Base-by-base conservation (phyloP, 164 flowering plant genomes). In the Pachysandra terminalis region DNA sequence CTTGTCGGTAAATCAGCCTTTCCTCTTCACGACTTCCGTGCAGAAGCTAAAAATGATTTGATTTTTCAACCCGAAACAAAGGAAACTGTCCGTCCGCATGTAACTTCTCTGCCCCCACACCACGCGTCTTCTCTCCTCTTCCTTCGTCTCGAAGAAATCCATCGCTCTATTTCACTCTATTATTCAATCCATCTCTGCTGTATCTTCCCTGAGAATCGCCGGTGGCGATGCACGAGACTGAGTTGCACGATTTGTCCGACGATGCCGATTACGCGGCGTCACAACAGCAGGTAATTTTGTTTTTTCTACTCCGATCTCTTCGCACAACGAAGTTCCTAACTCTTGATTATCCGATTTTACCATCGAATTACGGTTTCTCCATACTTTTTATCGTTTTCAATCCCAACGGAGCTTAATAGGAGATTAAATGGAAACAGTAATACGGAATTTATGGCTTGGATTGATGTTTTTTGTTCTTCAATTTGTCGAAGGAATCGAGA, bases 231-330 rank as follows among this genome's bases (percentile, higher is more conserved):
- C 90, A 80, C 19, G 99, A 90, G 80, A 37, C 85, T 1, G 99
- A 89, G 5, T 61, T 79, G 10, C 88, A 89, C 80, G 99, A 96
- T 81, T 77, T 96, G 37, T 89, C 99, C 48, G 99, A 96, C 79
- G 99, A 96, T 64, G 86, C 97, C 66, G 99, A 96, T 74, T 96
- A 96, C 73, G 96, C 93, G 23, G 98, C 91, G 4, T 90, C 97
- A n/a, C 85, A 78, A 32, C 87, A 80, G 56, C 96, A 90, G 65
- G 96, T 89, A 78, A 69, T 73, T 64, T 9, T 60, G 53, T 32
- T 3, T 35, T 24, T 37, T 7, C 13, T 19, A 17, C 25, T 32
- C 53, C 51, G 52, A 0, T 58, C 32, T 8, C 55, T 22, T 35
- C 51, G n/a, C n/a, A n/a, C n/a, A n/a, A n/a, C n/a, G n/a, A n/a